Evolutionary conservation across 1,284 basidiomycete species (phyloP), one percentile per base, ranked within the genome.

Genomic region (Agaricales sp.): DNA sequence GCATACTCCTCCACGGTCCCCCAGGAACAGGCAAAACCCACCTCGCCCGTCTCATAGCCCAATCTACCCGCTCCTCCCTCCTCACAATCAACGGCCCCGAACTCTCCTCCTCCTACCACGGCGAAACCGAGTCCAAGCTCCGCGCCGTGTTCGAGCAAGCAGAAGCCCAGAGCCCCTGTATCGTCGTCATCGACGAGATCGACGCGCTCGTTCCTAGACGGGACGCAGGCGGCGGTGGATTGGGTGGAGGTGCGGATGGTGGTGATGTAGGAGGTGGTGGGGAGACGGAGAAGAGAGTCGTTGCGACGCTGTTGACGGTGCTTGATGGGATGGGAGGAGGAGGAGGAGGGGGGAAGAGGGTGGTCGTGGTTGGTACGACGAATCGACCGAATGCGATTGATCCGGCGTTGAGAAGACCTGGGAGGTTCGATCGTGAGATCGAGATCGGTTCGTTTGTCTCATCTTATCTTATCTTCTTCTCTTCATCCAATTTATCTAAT

Each of bases 341-440:
- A 1, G 62, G 61, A 12, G 68, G 67, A 30, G 68, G 62, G 26
- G 67, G 63, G 51, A 71, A 64, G 45, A 68, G 86, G 51, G 91
- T 99, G 3, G 87, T 99, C 2, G 91, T 99, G 18, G 90, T 99
- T 53, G 96, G 92, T 1, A 96, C 96, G 0, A 99, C 96, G 1
- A 99, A 99, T 65, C 74, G 96, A 26, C 95, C 93, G 2, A 98
- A 99, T 62, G 89, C 93, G 3, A 92, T 99, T 52, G 96, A 99
- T 65, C 95, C 94, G 23, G 96, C 96, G 0, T 69, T 99, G 39
- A 73, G 96, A 46, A 72, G 96, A 25, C 96, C 96, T 2, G 96
- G 96, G 1, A 73, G 96, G 53, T 95, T 99, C 58, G 96, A 99
- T 64, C 74, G 92, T 54, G 96, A 99, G 66, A 91, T 99, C 41